phyloP scores from a whole-genome alignment of 352 stramenopile genomes.

The Pythium insidiosum region DNA sequence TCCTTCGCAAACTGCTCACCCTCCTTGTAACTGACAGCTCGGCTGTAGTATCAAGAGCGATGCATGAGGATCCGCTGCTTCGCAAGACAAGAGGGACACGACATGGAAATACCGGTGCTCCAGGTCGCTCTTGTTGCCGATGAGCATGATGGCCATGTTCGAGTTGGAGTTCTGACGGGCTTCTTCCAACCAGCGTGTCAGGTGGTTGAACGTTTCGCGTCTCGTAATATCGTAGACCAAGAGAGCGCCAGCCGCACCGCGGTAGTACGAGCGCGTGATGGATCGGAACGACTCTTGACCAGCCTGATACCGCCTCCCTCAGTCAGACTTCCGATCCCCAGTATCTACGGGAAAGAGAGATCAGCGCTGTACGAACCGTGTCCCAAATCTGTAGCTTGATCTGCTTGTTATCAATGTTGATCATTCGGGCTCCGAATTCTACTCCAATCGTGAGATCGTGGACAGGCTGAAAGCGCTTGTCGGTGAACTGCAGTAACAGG shows the following conservation, averaged over 20 bases:
- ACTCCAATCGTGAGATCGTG: conserved; percentile 99
- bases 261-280: conserved; percentile 99
- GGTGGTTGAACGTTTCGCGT: conserved; percentile 99
- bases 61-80: not conserved
- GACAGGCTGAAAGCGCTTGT: conserved; percentile 99
- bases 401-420: conserved; percentile 97
- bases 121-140: conserved; percentile 98
- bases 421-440: conserved; percentile 99
- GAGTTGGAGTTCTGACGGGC: conserved; percentile 96
- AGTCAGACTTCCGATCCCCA: not conserved
- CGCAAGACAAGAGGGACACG: not conserved
- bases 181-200: conserved; percentile 98
- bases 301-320: conserved; percentile 52
- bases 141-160: conserved; percentile 99
- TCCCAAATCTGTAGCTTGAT: conserved; percentile 99
- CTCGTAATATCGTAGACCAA: conserved; percentile 99
- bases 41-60: conserved; percentile 15
- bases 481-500: conserved; percentile 99
- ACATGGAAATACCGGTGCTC: conserved; percentile 68
- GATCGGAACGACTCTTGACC: conserved; percentile 99
- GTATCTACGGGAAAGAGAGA: not conserved
- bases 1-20: conserved; percentile 98
- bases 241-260: conserved; percentile 94
- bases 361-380: conserved; percentile 50
- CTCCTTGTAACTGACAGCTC: conserved; percentile 96